A percentile compares a stretch with the other conserved stretches of the same genome.
Conservation (phyloP, 441 rosid species). For the Mallotus japonicus region DNA sequence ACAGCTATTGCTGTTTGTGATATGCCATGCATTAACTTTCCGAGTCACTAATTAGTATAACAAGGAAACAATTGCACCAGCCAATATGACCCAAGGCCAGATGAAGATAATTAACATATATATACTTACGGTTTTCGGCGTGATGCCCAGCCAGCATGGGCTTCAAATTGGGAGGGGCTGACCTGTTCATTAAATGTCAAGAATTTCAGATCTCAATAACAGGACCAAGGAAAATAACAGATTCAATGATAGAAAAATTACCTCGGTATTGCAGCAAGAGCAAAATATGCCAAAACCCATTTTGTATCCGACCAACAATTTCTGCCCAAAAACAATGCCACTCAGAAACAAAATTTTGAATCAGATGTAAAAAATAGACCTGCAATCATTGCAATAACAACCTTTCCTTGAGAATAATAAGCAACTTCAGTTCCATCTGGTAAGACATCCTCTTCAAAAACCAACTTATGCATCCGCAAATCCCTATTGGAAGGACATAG, state of each 20-base stretch:
- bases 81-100: constrained; percentile 10
- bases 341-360: constrained; percentile 25
- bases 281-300: constrained; percentile 79
- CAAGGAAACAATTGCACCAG: constrained; percentile 14
- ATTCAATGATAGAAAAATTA: constrained; percentile 27
- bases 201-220: constrained; percentile 20
- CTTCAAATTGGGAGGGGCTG: constrained; percentile 91
- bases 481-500: constrained; percentile 49
- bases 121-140: constrained; percentile 93
- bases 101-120: constrained; percentile 10
- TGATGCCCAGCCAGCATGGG: constrained; percentile 93
- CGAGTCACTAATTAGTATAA: background rate
- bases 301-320: constrained; percentile 77
- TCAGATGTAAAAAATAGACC: constrained; percentile 8
- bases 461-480: constrained; percentile 76
- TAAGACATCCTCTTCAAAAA: constrained; percentile 78
- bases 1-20: constrained; percentile 7
- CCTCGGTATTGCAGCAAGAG: constrained; percentile 80
- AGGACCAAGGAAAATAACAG: constrained; percentile 12
- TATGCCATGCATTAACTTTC: background rate
- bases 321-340: constrained; percentile 49
- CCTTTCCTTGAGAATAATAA: constrained; percentile 82
- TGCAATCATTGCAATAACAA: constrained; percentile 28
- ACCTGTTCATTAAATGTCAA: constrained; percentile 50
- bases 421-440: constrained; percentile 93